A percentile compares a stretch with the other conserved stretches of the same genome.
Evolutionary conservation across 2,329 filamentous ascomycete genomes (phyloP).

Genomic region (Pyrenochaeta sp.): DNA sequence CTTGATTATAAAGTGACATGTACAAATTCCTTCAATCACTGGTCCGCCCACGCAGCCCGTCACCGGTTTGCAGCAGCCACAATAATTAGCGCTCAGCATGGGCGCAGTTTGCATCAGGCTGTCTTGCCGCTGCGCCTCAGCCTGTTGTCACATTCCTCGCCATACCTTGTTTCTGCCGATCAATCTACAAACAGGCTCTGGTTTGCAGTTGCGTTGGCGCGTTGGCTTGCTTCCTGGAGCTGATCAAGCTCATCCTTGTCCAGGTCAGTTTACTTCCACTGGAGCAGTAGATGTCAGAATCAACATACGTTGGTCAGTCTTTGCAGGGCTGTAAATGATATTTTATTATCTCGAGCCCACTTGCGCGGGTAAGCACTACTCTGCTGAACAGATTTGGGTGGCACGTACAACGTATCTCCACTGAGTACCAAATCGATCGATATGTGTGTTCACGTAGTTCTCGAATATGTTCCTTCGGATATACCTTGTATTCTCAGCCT

Average conservation of each 20-base stretch:
- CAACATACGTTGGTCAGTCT: constrained; percentile 6
- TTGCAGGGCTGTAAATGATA: constrained; percentile 6
- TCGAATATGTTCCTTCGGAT: constrained; percentile 4
- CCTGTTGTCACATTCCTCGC: background rate
- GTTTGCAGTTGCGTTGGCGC: background rate
- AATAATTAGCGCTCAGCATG: background rate
- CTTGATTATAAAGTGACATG: background rate
- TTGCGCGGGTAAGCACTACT: background rate
- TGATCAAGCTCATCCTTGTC: constrained; percentile 6
- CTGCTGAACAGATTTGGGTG: background rate
- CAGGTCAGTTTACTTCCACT: background rate
- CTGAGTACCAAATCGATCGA: constrained; percentile 5
- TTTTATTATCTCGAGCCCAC: constrained; percentile 7
- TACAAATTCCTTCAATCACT: background rate
- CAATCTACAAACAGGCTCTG: background rate
- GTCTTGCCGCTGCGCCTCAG: background rate
- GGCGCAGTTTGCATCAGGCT: background rate
- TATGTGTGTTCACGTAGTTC: constrained; percentile 5
- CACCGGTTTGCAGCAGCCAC: constrained; percentile 1
- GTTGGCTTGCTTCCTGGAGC: constrained; percentile 1
- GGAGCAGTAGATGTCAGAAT: background rate
- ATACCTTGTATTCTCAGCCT: constrained; percentile 4
- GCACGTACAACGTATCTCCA: constrained; percentile 7
- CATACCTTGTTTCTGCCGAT: background rate
- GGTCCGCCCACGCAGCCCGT: background rate